A percentile compares a stretch with the other conserved stretches of the same genome.
These are phyloP conservation scores for barrel medic (Medicago truncatula) DNA, from an alignment of 306 rosid genomes.

Conservation along the genomic window DNA sequence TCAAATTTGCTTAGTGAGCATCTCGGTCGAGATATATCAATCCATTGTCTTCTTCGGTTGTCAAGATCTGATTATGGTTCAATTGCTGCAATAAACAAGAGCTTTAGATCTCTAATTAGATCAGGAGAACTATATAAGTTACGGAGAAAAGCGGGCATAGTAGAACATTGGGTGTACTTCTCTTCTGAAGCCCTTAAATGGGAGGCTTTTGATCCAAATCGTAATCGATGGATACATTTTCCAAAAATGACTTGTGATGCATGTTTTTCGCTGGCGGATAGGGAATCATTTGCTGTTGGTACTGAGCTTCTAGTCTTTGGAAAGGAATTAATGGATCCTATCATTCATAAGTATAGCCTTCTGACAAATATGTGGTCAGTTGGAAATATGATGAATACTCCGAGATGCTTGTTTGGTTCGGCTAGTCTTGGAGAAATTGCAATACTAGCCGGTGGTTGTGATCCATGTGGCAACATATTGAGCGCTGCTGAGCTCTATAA, in stretches of 20 bases:
- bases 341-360: not conserved
- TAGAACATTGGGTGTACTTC: too few species aligned
- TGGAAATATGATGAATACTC: conserved; percentile 52
- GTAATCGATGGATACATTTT: too few species aligned
- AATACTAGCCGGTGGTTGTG: conserved; percentile 81
- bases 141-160: too few species aligned
- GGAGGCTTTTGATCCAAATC: too few species aligned
- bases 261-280: not conserved
- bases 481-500: conserved; percentile 59
- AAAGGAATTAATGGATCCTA: not conserved
- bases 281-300: not conserved
- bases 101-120: too few species aligned
- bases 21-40: conserved; percentile 68
- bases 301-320: not conserved
- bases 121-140: too few species aligned
- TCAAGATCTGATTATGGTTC: too few species aligned
- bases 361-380: not conserved
- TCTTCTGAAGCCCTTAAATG: too few species aligned
- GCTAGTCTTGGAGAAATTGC: conserved; percentile 73
- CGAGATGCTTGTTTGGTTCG: conserved; percentile 80
- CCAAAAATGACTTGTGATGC: too few species aligned
- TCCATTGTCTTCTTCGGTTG: conserved; percentile 63
- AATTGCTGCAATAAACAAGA: too few species aligned
- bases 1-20: conserved; percentile 47
- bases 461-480: conserved; percentile 55